A percentile compares a stretch with the other conserved stretches of the same genome.
Conservation (phyloP, 768 basidiomycete genomes). For the Inosperma sp. region DNA sequence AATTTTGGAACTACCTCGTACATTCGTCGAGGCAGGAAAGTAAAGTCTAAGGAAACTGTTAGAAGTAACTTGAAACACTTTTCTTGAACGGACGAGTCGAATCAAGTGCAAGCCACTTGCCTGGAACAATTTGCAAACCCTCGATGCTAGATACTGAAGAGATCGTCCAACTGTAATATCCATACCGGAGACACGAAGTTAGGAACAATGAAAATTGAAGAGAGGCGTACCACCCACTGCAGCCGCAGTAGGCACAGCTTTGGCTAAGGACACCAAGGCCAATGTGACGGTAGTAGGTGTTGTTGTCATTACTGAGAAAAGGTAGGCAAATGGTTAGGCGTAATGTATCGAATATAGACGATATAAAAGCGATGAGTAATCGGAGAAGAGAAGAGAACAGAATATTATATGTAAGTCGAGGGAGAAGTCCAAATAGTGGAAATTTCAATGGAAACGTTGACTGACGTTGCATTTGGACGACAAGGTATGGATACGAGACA, state of each 20-base stretch:
- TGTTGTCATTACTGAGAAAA: background rate
- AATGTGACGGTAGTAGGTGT: constrained; percentile 1
- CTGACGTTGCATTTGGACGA: background rate
- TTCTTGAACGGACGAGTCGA: too few relatives aligned
- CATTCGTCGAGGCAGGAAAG: too few relatives aligned
- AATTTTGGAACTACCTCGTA: too few relatives aligned
- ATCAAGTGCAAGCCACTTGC: too few relatives aligned
- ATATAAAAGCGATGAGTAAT: background rate
- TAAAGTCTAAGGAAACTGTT: too few relatives aligned
- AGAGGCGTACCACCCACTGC: background rate
- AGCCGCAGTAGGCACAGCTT: background rate
- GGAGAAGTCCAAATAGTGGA: too few relatives aligned
- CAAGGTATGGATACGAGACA: background rate
- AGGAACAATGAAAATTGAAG: background rate
- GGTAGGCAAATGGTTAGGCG: background rate
- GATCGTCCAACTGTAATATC: too few relatives aligned
- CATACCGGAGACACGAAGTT: too few relatives aligned
- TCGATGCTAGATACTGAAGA: too few relatives aligned
- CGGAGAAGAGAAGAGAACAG: background rate
- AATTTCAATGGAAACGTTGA: too few relatives aligned
- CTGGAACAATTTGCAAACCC: too few relatives aligned
- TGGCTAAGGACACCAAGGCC: background rate
- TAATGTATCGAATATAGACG: background rate
- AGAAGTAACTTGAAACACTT: too few relatives aligned
- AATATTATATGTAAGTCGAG: background rate